Evolutionary conservation across 2,329 filamentous ascomycete species (phyloP), one percentile per base, ranked within the genome.

Genomic region (Orbilia oligospora): DNA sequence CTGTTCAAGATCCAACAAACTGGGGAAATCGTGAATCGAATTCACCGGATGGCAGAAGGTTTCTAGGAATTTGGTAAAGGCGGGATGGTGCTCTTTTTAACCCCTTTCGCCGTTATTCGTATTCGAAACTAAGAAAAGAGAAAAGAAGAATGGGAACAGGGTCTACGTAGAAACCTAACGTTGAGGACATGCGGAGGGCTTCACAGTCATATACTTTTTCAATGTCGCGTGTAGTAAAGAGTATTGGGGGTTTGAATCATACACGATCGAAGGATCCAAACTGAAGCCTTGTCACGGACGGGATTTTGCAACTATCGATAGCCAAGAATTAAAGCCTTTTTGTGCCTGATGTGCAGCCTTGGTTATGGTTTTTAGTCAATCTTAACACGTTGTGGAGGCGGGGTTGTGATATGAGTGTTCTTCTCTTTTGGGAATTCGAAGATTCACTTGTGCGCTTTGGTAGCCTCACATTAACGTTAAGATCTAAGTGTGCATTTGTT

Each of bases 261-360:
- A 61, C 33, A 30, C 30, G 36, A 14, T 64, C 44, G 68, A 65
- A 65, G 68, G 68, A 71, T 71, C 69, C 49, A 66, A 56, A 56
- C 48, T 24, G 30, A n/a, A 51, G 63, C 63, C 46, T 56, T 30
- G 49, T n/a, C 22, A 46, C 48, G 30, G 63, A 44, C 55, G 55
- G 68, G 68, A 71, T 71, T 71, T 27, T 61, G 20, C 36, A 61
- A 33, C 36, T 61, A 61, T 61, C 56, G 36, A 61, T 44, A 44
- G 68, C 56, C 61, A 64, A 71, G 68, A 56, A 41, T 65, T 41
- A 20, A 30, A 24, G 44, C 24, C 53, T 36, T 41, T 46, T 53
- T 71, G 22, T 48, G 69, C 69, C 69, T 66, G 48, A 58, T 64
- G 58, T 22, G 49, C 58, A 72, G 69, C 69, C 69, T 72, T 72